phyloP scores from a whole-genome alignment of 2,329 filamentous ascomycete genomes.

The Davidsoniella eucalypti region DNA sequence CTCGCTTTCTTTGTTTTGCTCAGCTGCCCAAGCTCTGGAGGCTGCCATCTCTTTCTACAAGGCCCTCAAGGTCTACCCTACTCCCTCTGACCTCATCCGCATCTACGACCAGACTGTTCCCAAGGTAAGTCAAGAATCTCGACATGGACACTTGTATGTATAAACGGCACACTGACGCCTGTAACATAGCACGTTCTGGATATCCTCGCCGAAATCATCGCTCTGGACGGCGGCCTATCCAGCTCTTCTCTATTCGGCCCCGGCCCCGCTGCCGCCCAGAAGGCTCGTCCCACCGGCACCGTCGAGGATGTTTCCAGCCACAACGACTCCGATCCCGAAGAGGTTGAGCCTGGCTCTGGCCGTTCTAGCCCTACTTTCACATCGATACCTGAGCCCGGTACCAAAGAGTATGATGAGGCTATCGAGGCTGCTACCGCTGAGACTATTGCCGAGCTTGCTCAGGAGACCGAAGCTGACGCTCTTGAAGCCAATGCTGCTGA shows the following conservation, averaged over 20 bases:
- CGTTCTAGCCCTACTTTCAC: background rate
- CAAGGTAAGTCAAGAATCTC: conserved; percentile 43
- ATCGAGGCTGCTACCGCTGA: conserved; percentile 4
- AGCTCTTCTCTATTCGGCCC: conserved; percentile 26
- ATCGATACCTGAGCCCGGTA: background rate
- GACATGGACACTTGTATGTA: background rate
- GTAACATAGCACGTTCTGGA: conserved; percentile 66
- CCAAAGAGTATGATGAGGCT: background rate
- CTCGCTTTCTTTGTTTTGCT: background rate
- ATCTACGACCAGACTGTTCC: conserved; percentile 98
- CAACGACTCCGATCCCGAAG: conserved; percentile 15
- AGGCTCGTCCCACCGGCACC: conserved; percentile 27
- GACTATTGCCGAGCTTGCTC: background rate
- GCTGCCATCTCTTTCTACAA: conserved; percentile 94
- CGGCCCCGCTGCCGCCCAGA: background rate
- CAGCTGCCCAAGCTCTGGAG: conserved; percentile 56
- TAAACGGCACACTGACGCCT: background rate
- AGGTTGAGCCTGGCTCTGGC: conserved; percentile 9
- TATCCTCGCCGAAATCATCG: conserved; percentile 95
- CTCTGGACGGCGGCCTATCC: conserved; percentile 61
- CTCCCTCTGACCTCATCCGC: conserved; percentile 76
- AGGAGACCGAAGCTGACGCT: background rate
- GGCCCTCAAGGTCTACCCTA: conserved; percentile 95
- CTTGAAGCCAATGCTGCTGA: background rate
- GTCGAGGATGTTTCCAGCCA: conserved; percentile 31